Conservation (phyloP, 805 yeast genomes). For the Starmerella scarabaei region DNA sequence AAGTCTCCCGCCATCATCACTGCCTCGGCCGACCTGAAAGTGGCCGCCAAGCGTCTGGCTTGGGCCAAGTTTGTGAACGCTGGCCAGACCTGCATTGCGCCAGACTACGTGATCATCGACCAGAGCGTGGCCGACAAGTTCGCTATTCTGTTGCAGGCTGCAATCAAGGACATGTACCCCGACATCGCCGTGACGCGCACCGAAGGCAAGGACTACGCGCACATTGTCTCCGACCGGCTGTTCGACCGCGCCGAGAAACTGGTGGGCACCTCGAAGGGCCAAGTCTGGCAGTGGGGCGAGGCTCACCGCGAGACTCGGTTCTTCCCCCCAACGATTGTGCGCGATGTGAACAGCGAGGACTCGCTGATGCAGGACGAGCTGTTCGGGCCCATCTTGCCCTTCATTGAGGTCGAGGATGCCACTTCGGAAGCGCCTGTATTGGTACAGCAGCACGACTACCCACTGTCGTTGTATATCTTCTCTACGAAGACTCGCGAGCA, state of each 20-base stretch:
- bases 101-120: slow-evolving; percentile 70
- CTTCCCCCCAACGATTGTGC: slow-evolving; percentile 64
- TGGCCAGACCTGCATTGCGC: slow-evolving; percentile 87
- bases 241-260: slow-evolving; percentile 36
- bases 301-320: slow-evolving; percentile 32
- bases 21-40: slow-evolving; percentile 30
- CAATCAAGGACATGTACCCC: slow-evolving; percentile 37
- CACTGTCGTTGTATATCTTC: slow-evolving; percentile 69
- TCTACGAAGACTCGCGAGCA: slow-evolving; percentile 37
- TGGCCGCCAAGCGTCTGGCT: slow-evolving; percentile 46
- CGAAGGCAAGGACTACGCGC: slow-evolving; percentile 35
- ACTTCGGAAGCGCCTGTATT: slow-evolving; percentile 22
- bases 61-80: slow-evolving; percentile 72
- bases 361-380: slow-evolving; percentile 60
- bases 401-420: slow-evolving; percentile 39
- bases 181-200: slow-evolving; percentile 21
- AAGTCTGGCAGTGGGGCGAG: slow-evolving; percentile 24
- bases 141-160: slow-evolving; percentile 31
- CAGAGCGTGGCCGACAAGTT: slow-evolving; percentile 42
- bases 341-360: slow-evolving; percentile 52
- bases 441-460: slow-evolving; percentile 47
- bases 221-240: slow-evolving; percentile 45
- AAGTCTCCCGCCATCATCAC: slow-evolving; percentile 75
- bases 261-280: slow-evolving; percentile 26
- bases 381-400: slow-evolving; percentile 78